A percentile compares a stretch with the other conserved stretches of the same genome.
Conservation (phyloP, 371 early-diverging fungal genomes). For the Rhizomucor miehei region DNA sequence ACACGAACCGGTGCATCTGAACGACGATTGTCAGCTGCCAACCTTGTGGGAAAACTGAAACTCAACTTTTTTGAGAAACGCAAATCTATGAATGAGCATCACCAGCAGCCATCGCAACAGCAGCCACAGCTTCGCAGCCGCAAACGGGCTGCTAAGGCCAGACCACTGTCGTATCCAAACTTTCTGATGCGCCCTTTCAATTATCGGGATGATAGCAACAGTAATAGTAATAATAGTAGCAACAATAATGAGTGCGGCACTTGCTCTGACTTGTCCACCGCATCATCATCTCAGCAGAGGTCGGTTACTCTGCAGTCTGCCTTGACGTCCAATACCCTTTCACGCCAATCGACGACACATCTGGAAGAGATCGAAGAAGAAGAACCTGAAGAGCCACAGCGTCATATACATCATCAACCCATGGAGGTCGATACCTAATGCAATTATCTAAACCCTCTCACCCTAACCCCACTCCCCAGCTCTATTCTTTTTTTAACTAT, state of each 20-base stretch:
- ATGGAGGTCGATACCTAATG: constrained; percentile 16
- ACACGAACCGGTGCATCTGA: constrained; percentile 11
- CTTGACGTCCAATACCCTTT: constrained; percentile 11
- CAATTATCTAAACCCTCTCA: not conserved
- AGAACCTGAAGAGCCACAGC: constrained; percentile 1
- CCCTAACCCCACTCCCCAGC: not conserved
- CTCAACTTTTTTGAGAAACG: constrained; percentile 41
- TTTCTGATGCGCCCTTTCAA: constrained; percentile 15
- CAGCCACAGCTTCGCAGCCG: constrained; percentile 8
- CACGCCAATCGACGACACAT: constrained; percentile 23
- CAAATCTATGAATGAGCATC: constrained; percentile 19
- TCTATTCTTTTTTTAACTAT: not conserved
- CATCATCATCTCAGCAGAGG: constrained; percentile 3
- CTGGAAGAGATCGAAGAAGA: constrained; percentile 21
- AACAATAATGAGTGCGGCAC: not conserved
- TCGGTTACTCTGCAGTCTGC: constrained; percentile 5
- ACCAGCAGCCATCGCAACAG: constrained; percentile 1
- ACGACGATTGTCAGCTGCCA: constrained; percentile 14
- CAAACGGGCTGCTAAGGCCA: constrained; percentile 18
- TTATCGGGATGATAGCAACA: constrained; percentile 8
- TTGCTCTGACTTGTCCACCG: not conserved
- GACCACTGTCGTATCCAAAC: constrained; percentile 40
- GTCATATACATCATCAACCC: constrained; percentile 8
- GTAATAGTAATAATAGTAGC: not conserved
- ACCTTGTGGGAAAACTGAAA: constrained; percentile 37